Conservation (phyloP, 768 basidiomycete species). For the Russula vinacea region DNA sequence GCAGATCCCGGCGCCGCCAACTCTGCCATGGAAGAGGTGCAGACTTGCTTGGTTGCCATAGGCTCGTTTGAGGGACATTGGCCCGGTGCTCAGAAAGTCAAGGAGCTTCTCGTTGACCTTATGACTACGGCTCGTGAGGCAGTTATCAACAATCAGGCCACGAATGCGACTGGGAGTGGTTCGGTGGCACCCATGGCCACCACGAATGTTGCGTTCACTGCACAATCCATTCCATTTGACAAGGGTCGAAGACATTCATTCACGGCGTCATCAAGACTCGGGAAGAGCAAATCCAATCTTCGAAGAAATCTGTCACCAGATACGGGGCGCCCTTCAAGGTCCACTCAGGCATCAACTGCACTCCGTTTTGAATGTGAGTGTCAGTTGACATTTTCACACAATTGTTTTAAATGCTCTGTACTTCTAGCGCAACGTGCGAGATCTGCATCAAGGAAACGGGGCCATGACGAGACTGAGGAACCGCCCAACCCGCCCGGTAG, state of each 20-base stretch:
- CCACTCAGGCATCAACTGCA: constrained; percentile 31
- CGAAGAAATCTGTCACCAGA: constrained; percentile 38
- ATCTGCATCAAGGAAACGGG: constrained; percentile 72
- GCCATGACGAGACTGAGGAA: constrained; percentile 60
- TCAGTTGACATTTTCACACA: not conserved
- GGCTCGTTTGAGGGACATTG: constrained; percentile 82
- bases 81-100: constrained; percentile 87
- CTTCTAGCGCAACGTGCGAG: constrained; percentile 62
- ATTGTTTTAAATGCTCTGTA: constrained; percentile 4
- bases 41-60: constrained; percentile 63
- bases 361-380: constrained; percentile 38
- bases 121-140: constrained; percentile 68
- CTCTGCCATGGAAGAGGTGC: constrained; percentile 80
- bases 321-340: constrained; percentile 34
- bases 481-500: constrained; percentile 40
- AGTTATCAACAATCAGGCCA: constrained; percentile 40
- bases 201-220: constrained; percentile 11
- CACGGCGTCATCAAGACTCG: constrained; percentile 22
- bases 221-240: constrained; percentile 17
- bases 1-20: constrained; percentile 60
- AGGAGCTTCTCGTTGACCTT: constrained; percentile 69
- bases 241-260: constrained; percentile 30
- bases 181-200: constrained; percentile 18
- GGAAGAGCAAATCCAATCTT: constrained; percentile 32
- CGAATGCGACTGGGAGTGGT: constrained; percentile 30